Conservation (phyloP, 768 basidiomycete genomes). For the Lactarius deliciosus region DNA sequence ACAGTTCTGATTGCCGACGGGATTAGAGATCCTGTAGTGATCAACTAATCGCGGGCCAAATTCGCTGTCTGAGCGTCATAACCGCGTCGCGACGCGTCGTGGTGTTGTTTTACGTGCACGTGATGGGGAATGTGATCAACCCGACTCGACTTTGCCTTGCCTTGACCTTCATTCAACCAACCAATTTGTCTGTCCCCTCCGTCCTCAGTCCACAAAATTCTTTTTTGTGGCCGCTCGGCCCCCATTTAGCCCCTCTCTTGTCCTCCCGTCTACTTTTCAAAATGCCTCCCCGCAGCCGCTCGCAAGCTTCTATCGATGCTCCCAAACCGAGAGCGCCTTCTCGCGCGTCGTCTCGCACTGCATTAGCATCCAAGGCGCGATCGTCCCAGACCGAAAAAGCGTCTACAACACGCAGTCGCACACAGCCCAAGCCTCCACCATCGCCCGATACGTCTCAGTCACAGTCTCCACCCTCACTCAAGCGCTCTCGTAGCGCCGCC, state of each 20-base stretch:
- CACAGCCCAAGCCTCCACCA: conserved; percentile 15
- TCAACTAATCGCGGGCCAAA: background rate
- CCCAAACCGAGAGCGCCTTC: conserved; percentile 23
- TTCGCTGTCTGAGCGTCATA: too few species aligned
- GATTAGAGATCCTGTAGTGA: background rate
- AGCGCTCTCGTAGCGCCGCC: conserved; percentile 21
- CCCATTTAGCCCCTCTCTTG: background rate
- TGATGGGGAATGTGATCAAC: conserved; percentile 3
- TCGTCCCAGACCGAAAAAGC: conserved; percentile 7
- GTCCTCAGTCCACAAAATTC: background rate
- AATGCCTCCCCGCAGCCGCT: conserved; percentile 27
- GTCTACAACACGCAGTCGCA: conserved; percentile 5
- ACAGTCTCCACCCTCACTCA: conserved; percentile 22
- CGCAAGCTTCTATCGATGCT: conserved; percentile 19
- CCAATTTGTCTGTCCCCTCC: background rate
- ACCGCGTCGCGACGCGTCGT: conserved; percentile 26
- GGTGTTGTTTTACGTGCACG: conserved; percentile 10
- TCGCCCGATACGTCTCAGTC: conserved; percentile 24
- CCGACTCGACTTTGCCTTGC: background rate
- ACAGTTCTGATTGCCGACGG: background rate
- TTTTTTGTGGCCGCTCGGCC: background rate
- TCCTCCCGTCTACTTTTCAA: background rate
- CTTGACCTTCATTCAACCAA: conserved; percentile 4
- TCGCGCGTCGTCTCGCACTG: conserved; percentile 23
- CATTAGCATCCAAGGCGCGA: conserved; percentile 5